These are phyloP conservation scores for Tetrahymena elliotti DNA, from an alignment of 73 alveolate genomes.

Conservation along the genomic window DNA sequence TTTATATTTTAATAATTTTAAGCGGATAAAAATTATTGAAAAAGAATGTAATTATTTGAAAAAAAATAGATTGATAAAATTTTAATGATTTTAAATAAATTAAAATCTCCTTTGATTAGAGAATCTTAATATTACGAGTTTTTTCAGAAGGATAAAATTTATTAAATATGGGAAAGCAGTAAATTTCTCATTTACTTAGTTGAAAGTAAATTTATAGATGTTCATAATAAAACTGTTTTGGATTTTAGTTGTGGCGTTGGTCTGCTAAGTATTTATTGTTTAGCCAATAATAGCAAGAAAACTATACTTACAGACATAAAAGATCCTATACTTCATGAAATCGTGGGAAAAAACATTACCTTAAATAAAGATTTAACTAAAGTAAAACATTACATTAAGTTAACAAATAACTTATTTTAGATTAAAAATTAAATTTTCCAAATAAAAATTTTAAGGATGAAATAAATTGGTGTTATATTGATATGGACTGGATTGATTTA, in stretches of 20 bases:
- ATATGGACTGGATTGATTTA: not conserved
- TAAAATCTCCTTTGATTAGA: not conserved
- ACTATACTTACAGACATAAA: not conserved
- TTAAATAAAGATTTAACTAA: not conserved
- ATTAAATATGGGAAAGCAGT: not conserved
- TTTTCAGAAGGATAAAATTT: not conserved
- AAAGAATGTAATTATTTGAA: not conserved
- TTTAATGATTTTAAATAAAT: not conserved
- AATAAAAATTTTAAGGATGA: not conserved
- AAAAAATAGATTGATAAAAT: not conserved
- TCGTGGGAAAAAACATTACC: not conserved
- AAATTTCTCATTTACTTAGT: not conserved
- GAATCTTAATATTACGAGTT: not conserved
- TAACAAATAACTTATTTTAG: not conserved
- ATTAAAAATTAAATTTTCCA: not conserved
- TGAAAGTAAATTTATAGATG: not conserved
- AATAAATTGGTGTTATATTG: not conserved
- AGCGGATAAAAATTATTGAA: not conserved
- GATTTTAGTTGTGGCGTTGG: not conserved
- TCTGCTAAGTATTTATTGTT: not conserved
- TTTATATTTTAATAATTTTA: not conserved
- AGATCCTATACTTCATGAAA: not conserved
- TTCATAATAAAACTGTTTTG: not conserved
- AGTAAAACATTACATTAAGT: not conserved
- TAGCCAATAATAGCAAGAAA: not conserved